These are phyloP conservation scores for Tremella mesenterica DNA, from an alignment of 768 basidiomycete genomes.

Conservation along the genomic window DNA sequence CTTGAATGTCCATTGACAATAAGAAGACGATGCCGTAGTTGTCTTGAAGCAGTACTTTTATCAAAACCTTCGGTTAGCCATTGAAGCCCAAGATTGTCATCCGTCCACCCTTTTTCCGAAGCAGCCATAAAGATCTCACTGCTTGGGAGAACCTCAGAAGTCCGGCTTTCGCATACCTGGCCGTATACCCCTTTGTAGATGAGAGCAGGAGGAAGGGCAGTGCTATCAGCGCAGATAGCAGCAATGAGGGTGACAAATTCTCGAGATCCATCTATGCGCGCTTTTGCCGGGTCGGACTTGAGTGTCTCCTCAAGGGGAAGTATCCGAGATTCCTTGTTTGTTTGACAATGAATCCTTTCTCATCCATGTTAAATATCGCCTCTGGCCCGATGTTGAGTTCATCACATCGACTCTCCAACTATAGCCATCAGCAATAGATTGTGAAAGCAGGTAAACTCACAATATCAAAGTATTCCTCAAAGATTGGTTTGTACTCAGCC, in stretches of 20 bases:
- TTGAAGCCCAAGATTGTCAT: not conserved
- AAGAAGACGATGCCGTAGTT: not conserved
- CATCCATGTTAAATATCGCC: slow-evolving; percentile 5
- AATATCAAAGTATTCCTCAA: not conserved
- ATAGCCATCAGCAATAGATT: not conserved
- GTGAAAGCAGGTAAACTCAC: not conserved
- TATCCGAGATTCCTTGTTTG: not conserved
- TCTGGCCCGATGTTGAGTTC: not conserved
- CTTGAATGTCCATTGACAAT: slow-evolving; percentile 9
- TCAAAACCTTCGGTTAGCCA: not conserved
- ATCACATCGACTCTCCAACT: not conserved
- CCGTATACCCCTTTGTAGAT: not conserved
- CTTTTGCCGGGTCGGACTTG: not conserved
- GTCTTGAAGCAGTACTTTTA: not conserved
- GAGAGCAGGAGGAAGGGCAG: not conserved
- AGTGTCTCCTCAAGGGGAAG: not conserved
- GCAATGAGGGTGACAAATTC: slow-evolving; percentile 1
- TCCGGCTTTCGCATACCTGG: not conserved
- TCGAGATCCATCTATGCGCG: not conserved
- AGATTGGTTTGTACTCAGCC: not conserved
- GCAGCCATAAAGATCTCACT: not conserved
- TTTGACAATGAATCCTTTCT: not conserved
- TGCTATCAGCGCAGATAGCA: not conserved
- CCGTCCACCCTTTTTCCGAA: not conserved
- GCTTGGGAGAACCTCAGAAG: not conserved